Base-by-base conservation (phyloP, 2,329 filamentous ascomycete species). In the Monilinia fructicola region DNA sequence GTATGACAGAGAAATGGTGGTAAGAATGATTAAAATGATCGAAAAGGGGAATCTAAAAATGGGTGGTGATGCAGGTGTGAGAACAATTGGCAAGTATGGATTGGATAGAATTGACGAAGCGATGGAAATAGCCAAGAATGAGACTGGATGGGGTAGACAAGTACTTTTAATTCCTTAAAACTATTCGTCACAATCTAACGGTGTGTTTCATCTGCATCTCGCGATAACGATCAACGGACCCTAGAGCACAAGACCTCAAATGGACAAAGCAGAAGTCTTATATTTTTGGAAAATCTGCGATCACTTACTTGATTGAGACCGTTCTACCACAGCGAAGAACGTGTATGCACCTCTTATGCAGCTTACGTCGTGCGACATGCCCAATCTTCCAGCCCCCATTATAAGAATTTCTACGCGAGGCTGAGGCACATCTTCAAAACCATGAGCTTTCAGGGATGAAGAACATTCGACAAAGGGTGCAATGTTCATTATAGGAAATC, bases 21-120 rank as follows among this genome's bases (percentile, higher is more conserved):
- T 65, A 28, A 31, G 62, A 44, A 53, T 67, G 11, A 46, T 70
- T 28, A 50, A 66, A 44, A 68, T 69, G 64, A 59, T 69, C 31
- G 68, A 69, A 58, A 68, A 55, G 56, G 66, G 64, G 31, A 69
- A 65, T 67, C 62, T 70, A 54, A 67, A 68, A 53, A 65, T 69
- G 64, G 66, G 64, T 35, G 44, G 62, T 44, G 42, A 16, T 26
- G 60, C 52, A 54, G 66, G 64, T 50, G 7, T 46, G 11, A 67
- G 50, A 40, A 66, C 18, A 18, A 54, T 69, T 46, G 62, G 48
- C 52, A 67, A 35, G 35, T 70, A 55, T 64, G 60, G 60, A 48
- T 59, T 70, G 54, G 65, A 67, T 42, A 28, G 35, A 21, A 65
- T 67, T 44, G 42, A 65, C 23, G 59, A 65, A 64, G 63, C 38